Percentiles rank a stretch among this genome's conserved stretches.
Conservation (phyloP, 805 yeast species). For the Ogataea glucozyma region DNA sequence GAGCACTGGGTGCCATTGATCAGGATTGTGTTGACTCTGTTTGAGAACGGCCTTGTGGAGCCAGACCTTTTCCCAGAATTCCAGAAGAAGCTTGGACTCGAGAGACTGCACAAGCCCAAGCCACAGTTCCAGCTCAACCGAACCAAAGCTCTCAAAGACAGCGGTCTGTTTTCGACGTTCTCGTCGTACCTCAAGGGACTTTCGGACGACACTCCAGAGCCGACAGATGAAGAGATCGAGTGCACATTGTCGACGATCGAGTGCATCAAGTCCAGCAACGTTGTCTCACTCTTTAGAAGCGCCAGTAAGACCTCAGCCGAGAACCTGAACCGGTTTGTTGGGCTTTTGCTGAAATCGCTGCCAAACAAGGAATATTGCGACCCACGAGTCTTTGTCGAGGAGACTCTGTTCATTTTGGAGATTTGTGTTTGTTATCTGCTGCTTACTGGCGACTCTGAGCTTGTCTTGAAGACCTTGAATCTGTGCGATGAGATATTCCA, state of each 20-base stretch:
- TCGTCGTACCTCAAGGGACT: conserved; percentile 89
- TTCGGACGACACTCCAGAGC: conserved; percentile 85
- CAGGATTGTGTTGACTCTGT: conserved; percentile 60
- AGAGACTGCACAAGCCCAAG: conserved; percentile 56
- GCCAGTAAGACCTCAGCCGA: conserved; percentile 41
- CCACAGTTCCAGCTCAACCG: conserved; percentile 69
- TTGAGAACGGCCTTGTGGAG: conserved; percentile 68
- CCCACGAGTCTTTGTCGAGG: conserved; percentile 30
- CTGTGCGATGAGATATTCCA: conserved; percentile 26
- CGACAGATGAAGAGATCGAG: conserved; percentile 90
- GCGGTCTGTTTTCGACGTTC: conserved; percentile 83
- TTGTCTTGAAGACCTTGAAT: conserved; percentile 24
- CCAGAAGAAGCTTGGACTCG: conserved; percentile 56
- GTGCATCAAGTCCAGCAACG: conserved; percentile 71
- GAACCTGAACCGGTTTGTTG: conserved; percentile 38
- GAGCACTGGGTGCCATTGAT: conserved; percentile 60
- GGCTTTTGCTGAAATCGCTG: conserved; percentile 36
- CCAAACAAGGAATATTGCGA: conserved; percentile 35
- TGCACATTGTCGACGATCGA: conserved; percentile 80
- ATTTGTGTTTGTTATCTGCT: conserved; percentile 34
- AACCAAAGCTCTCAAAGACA: conserved; percentile 64
- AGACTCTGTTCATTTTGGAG: conserved; percentile 35
- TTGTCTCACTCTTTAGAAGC: conserved; percentile 55
- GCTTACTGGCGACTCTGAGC: conserved; percentile 29
- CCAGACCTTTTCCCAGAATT: conserved; percentile 67